phyloP scores from a whole-genome alignment of 192 early-diverging fungal species.

The Obelidium mucronatum region DNA sequence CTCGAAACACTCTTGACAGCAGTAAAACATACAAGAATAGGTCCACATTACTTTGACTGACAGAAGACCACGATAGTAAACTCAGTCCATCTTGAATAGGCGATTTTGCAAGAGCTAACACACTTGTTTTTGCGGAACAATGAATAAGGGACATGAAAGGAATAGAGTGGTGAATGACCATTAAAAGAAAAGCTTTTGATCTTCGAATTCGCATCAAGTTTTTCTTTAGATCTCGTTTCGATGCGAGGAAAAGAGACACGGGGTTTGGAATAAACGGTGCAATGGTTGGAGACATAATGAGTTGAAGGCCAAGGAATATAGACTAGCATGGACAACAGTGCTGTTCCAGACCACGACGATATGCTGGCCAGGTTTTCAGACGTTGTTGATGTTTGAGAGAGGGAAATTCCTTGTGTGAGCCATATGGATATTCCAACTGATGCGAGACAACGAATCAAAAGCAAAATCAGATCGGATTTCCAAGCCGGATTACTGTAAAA shows the following conservation, averaged over 20 bases:
- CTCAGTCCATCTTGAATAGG: neutral
- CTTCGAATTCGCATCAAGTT: too few relatives aligned
- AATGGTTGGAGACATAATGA: neutral
- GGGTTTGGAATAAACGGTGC: conserved; percentile 5
- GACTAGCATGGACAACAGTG: neutral
- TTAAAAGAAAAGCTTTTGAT: neutral
- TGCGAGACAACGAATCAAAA: neutral
- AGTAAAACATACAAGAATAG: conserved; percentile 14
- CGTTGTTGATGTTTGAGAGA: neutral
- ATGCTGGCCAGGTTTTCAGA: neutral
- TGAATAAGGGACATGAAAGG: neutral
- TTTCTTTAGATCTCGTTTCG: neutral
- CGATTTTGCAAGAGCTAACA: neutral
- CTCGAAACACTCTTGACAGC: neutral
- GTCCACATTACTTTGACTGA: neutral
- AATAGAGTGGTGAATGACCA: neutral
- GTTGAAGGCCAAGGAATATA: neutral
- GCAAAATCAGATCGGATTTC: neutral
- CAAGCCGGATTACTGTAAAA: too few relatives aligned
- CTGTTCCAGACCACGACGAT: neutral
- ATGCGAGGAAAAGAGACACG: neutral
- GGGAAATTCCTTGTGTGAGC: neutral
- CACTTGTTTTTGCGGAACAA: too few relatives aligned
- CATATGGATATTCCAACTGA: conserved; percentile 3
- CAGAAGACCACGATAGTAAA: neutral